These are phyloP conservation scores for Calonectria pseudoreteaudii DNA, from an alignment of 2,329 filamentous ascomycete species.

Conservation along the genomic window DNA sequence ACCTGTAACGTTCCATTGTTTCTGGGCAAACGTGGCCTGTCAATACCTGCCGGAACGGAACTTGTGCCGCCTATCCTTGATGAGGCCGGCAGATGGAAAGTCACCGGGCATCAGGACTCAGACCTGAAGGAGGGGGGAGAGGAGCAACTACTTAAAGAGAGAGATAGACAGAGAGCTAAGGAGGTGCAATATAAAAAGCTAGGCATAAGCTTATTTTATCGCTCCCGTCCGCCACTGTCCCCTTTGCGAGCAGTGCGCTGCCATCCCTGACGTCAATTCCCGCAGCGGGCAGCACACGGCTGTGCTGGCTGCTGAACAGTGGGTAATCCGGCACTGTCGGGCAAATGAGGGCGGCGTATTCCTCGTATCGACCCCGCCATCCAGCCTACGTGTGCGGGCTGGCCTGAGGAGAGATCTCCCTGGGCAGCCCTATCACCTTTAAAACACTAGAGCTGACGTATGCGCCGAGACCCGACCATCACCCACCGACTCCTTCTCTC, in stretches of 20 bases:
- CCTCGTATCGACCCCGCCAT: conserved; percentile 27
- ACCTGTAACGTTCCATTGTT: background rate
- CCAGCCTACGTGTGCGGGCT: background rate
- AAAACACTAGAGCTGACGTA: background rate
- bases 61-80: background rate
- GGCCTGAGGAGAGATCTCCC: background rate
- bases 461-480: background rate
- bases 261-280: background rate
- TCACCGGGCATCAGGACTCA: background rate
- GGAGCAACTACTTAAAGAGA: background rate
- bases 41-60: background rate
- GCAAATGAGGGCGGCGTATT: background rate
- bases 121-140: background rate
- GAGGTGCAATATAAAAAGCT: background rate
- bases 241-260: background rate
- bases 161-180: background rate
- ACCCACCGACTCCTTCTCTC: background rate
- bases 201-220: background rate
- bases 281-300: background rate
- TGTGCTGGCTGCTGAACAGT: background rate
- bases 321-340: conserved; percentile 18
- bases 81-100: background rate
- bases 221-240: background rate
- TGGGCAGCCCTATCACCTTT: conserved; percentile 1
- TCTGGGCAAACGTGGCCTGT: background rate